A percentile compares a stretch with the other conserved stretches of the same genome.
phyloP scores from a whole-genome alignment of 805 yeast genomes.

The Myxozyma nipponensis region DNA sequence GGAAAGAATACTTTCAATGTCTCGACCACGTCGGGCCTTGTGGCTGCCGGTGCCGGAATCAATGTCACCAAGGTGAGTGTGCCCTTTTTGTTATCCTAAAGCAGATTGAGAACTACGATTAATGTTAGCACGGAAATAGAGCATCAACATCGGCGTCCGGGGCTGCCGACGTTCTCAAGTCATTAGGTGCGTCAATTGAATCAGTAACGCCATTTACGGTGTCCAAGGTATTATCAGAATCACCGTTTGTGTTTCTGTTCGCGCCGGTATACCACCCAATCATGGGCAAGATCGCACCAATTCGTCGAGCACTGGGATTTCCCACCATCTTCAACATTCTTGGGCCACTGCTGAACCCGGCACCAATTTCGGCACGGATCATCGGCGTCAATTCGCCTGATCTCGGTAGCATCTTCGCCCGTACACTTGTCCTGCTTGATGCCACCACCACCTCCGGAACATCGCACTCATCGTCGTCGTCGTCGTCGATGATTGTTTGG shows the following conservation, averaged over 20 bases:
- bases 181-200: slow-evolving; percentile 77
- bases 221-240: slow-evolving; percentile 50
- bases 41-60: slow-evolving; percentile 82
- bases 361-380: slow-evolving; percentile 71
- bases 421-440: slow-evolving; percentile 67
- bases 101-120: no score
- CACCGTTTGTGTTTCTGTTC: slow-evolving; percentile 62
- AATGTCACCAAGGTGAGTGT: slow-evolving; percentile 61
- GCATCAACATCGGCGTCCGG: slow-evolving; percentile 93
- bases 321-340: slow-evolving; percentile 92
- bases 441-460: slow-evolving; percentile 42
- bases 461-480: slow-evolving; percentile 25
- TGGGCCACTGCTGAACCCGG: slow-evolving; percentile 94
- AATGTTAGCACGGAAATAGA: slow-evolving; percentile 80
- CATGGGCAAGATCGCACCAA: slow-evolving; percentile 73
- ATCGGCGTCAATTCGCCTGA: slow-evolving; percentile 82
- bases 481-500: slow-evolving; percentile 76
- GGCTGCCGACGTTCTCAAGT: slow-evolving; percentile 79
- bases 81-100: not conserved
- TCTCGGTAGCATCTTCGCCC: slow-evolving; percentile 80
- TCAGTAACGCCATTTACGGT: slow-evolving; percentile 62
- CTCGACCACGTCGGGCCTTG: slow-evolving; percentile 89
- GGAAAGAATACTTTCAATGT: slow-evolving; percentile 97
- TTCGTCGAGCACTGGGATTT: slow-evolving; percentile 76
- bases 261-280: slow-evolving; percentile 96